Base-by-base conservation (phyloP, 2,329 filamentous ascomycete genomes). In the Venturia oleaginea region DNA sequence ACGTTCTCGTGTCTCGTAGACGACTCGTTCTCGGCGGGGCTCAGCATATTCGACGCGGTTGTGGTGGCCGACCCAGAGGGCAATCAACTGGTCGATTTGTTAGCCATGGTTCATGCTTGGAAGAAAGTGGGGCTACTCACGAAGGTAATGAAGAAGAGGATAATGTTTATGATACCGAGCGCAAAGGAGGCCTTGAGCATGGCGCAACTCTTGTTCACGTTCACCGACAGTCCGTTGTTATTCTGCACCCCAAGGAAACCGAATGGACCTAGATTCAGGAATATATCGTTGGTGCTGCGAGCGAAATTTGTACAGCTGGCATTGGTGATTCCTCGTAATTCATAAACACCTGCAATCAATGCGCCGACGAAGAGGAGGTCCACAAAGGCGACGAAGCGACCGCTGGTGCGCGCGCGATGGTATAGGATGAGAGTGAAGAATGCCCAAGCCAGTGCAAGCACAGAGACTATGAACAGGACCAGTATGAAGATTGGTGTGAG, bases 181-280 rank as follows among this genome's bases (percentile, higher is more conserved):
- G 91, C 93, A 77, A 91, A 97, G 69, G 81, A 83, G 0, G 92
- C 89, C 83, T 97, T 97, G 72, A 96, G 84, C 91, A 97, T 94
- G 61, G 88, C 84, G 77, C 93, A 97, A 5, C 86, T 85, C 81
- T 93, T 93, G 76, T 90, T 82, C 43, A 86, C 75, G 63, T 82
- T 75, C 48, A 86, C 72, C 51, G 81, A 75, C 65, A 85, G 77
- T 10, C 71, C 71, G 64, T 76, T 81, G 42, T 83, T 74, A 37
- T 76, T 78, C 40, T 76, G 69, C 8, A 70, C 67, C 17, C 80
- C 80, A 54, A 84, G 84, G 67, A 76, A 79, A 37, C 84, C 83
- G 67, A 90, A 84, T 15, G 83, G 78, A 15, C 88, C 88, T 54
- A 92, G 79, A 60, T 81, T 80, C 63, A 84, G 73, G 69, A 82